These are phyloP conservation scores for Melastoma candidum DNA, from an alignment of 441 rosid genomes.

Conservation along the genomic window DNA sequence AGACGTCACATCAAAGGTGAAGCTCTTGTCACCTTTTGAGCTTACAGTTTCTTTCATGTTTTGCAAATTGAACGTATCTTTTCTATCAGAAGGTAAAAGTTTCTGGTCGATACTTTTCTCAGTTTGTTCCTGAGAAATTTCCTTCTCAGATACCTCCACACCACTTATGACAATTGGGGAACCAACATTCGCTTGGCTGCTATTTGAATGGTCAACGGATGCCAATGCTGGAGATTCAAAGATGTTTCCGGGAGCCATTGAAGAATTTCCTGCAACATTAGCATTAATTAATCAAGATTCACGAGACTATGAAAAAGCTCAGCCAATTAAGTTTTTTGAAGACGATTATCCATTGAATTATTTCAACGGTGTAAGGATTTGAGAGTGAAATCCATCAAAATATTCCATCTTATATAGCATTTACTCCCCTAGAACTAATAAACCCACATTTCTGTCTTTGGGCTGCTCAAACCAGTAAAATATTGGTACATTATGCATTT, in stretches of 20 bases:
- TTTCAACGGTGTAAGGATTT: too few relatives aligned
- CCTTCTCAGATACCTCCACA: constrained; percentile 32
- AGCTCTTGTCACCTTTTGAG: constrained; percentile 39
- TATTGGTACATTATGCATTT: too few relatives aligned
- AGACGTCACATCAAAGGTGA: constrained; percentile 47
- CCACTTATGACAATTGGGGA: constrained; percentile 34
- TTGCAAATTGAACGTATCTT: constrained; percentile 20
- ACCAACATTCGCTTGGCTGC: constrained; percentile 31
- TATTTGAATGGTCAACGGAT: constrained; percentile 24
- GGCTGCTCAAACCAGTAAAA: too few relatives aligned
- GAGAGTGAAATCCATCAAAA: too few relatives aligned
- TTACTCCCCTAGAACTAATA: too few relatives aligned
- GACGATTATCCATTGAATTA: too few relatives aligned
- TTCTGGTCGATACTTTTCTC: constrained; percentile 26
- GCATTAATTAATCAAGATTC: background rate
- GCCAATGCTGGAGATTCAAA: constrained; percentile 16
- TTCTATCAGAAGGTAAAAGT: constrained; percentile 21
- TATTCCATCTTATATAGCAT: too few relatives aligned
- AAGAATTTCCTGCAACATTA: constrained; percentile 25
- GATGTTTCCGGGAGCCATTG: constrained; percentile 1
- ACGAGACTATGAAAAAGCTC: too few relatives aligned
- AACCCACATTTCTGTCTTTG: too few relatives aligned
- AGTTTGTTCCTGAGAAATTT: constrained; percentile 26
- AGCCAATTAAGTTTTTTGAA: too few relatives aligned
- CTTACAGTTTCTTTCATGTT: constrained; percentile 31